A percentile compares a stretch with the other conserved stretches of the same genome.
These are phyloP conservation scores for Verticillium zaregamsianum DNA, from an alignment of 2,329 filamentous ascomycete genomes.

Conservation along the genomic window DNA sequence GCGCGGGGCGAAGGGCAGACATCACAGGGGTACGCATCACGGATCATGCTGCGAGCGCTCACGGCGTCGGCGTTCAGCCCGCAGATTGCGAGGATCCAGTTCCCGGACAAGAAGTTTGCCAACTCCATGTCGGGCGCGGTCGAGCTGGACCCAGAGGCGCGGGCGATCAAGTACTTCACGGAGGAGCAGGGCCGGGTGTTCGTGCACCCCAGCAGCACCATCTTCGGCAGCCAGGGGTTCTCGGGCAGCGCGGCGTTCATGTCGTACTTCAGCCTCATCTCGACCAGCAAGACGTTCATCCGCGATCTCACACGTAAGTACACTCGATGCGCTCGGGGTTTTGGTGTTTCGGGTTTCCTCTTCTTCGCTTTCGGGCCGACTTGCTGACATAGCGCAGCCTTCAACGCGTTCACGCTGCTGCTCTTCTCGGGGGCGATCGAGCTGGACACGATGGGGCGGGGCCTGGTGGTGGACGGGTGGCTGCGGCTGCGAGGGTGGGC, in stretches of 20 bases:
- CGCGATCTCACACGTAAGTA: slow-evolving; percentile 80
- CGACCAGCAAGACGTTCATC: slow-evolving; percentile 88
- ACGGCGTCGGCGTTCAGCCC: slow-evolving; percentile 74
- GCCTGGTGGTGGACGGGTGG: slow-evolving; percentile 90
- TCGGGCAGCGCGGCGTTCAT: slow-evolving; percentile 72
- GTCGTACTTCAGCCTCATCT: slow-evolving; percentile 88
- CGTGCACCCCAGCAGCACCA: slow-evolving; percentile 81
- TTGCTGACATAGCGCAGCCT: slow-evolving; percentile 45
- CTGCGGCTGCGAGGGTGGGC: slow-evolving; percentile 84
- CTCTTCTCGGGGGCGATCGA: slow-evolving; percentile 83
- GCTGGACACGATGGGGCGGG: slow-evolving; percentile 82
- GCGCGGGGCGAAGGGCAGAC: slow-evolving; percentile 8
- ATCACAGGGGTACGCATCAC: slow-evolving; percentile 5
- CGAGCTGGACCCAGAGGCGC: slow-evolving; percentile 87
- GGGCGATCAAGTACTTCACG: slow-evolving; percentile 88
- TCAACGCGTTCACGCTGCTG: slow-evolving; percentile 84
- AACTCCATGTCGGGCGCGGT: slow-evolving; percentile 83
- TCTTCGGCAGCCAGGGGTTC: slow-evolving; percentile 81
- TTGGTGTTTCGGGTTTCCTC: not conserved
- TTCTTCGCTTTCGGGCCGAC: not conserved
- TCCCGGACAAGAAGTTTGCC: slow-evolving; percentile 94
- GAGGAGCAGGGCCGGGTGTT: slow-evolving; percentile 85
- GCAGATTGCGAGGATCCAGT: slow-evolving; percentile 86
- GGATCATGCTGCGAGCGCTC: slow-evolving; percentile 60
- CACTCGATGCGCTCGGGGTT: not conserved